phyloP scores from a whole-genome alignment of 352 stramenopile genomes.

The Pythium aquatile region DNA sequence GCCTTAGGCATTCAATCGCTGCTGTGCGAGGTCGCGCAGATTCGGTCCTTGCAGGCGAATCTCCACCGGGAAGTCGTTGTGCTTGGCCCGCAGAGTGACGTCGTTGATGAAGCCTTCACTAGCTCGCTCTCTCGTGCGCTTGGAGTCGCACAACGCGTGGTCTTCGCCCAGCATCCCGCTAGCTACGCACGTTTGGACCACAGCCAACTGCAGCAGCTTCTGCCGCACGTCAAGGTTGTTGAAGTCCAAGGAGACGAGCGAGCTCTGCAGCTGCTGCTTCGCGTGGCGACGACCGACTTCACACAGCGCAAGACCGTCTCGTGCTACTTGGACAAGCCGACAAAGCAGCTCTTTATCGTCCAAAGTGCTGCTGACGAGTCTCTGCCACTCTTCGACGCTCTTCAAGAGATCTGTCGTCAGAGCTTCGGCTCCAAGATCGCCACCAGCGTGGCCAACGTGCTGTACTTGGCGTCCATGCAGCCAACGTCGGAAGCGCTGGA shows the following conservation, averaged over 20 bases:
- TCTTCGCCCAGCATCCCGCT: conserved; percentile 44
- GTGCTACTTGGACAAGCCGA: conserved; percentile 50
- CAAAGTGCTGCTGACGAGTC: neutral
- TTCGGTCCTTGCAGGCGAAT: conserved; percentile 50
- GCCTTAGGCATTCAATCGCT: conserved; percentile 28
- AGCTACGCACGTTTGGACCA: conserved; percentile 48
- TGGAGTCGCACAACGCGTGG: conserved; percentile 46
- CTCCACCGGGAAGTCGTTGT: conserved; percentile 56
- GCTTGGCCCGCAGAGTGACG: conserved; percentile 32
- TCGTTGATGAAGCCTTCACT: conserved; percentile 22
- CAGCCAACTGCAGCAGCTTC: conserved; percentile 28
- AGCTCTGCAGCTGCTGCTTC: conserved; percentile 41
- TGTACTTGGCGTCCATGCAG: conserved; percentile 75
- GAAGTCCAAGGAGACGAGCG: conserved; percentile 41
- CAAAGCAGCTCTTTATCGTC: conserved; percentile 39
- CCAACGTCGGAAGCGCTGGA: conserved; percentile 31
- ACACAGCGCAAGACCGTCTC: conserved; percentile 23
- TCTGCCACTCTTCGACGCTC: conserved; percentile 39
- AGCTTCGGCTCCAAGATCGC: conserved; percentile 47
- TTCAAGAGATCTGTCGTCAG: conserved; percentile 60
- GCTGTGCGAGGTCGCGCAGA: conserved; percentile 41
- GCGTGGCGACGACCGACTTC: conserved; percentile 35
- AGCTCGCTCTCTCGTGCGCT: conserved; percentile 23
- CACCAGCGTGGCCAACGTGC: conserved; percentile 57
- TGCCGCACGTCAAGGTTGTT: conserved; percentile 33